Base-by-base conservation (phyloP, 768 basidiomycete genomes). In the Leccinum ochraceum region DNA sequence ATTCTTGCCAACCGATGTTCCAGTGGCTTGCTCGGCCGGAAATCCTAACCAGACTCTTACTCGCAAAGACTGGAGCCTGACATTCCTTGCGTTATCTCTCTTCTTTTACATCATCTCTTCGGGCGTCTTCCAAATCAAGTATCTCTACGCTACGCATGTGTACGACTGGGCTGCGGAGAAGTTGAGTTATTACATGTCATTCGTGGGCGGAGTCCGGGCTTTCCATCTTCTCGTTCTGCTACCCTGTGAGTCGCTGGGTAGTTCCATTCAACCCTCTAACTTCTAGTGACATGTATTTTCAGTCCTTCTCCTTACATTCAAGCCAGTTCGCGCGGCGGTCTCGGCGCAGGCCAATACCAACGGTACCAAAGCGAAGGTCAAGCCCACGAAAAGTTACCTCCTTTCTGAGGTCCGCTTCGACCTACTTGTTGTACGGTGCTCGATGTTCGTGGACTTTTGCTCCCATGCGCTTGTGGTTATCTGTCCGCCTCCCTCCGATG, bases 141-240 rank as follows among this genome's bases (percentile, higher is more conserved):
- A 91, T 64, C 75, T 92, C 37, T 94, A 92, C 62, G 90, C 87
- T 0, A 84, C 85, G 64, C 87, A 91, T 67, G 76, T 87, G 10
- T 92, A 87, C 66, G 70, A 76, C 11, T 92, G 90, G 90, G 80
- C 79, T 14, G 80, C 88, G 11, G 82, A 83, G 39, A 78, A 89
- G 82, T 68, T 92, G 62, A 87, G 89, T 51, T 86, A 88, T 68
- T 92, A 90, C 66, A 88, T 92, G 75, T 87, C 89, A 0, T 80
- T 84, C 22, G 76, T 88, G 59, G 90, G 89, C 72, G 80, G 80
- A 32, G 71, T 82, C 9, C 83, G 90, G 30, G 89, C 89, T 1
- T 68, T 85, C 57, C 81, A 90, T 66, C 77, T 91, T 1, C 79
- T 93, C 6, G 62, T 91, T 30, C 66, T 92, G 66, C 78, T 92